Evolutionary conservation across 2,329 filamentous ascomycete genomes (phyloP), one percentile per base, ranked within the genome.

Genomic region (Neonectria magnoliae): DNA sequence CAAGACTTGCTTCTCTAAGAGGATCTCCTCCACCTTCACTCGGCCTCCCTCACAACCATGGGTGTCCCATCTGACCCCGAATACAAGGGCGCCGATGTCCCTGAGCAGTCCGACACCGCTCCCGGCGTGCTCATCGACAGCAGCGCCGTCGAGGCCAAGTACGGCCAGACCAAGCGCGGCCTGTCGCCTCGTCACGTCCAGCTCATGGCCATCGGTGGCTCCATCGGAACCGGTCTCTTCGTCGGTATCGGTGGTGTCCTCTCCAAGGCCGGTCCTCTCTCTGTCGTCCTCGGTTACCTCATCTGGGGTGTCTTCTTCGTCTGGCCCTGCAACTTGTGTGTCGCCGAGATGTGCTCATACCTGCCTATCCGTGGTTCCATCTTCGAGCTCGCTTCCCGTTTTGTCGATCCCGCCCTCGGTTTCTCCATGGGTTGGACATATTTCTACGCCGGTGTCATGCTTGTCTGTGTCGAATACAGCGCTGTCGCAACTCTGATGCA

Each of bases 271-370:
- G 81, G 81, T 27, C 81, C 81, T 8, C 75, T 83, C 54, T 82
- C 81, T 9, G 77, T 83, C 11, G 56, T 83, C 38, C 78, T 83
- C 38, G 81, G 81, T 14, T 83, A 83, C 70, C 69, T 81, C 53
- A 77, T 82, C 71, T 83, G 80, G 81, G 81, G 81, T 52, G 61
- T 81, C 42, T 76, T 79, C 66, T 83, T 80, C 75, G 77, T 82
- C 69, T 83, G 80, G 81, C 81, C 81, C 13, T 73, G 76, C 52
- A 80, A 82, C 76, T 70, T 83, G 65, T 81, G 78, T 67, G 80
- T 88, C 36, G 86, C 84, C 57, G 87, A 89, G 76, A 87, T 89
- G 84, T 83, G 82, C 57, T 82, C 85, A 7, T 87, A 85, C 65
- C 78, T 88, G 25, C 87, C 86, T 4, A 78, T 88, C 55, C 80